phyloP scores from a whole-genome alignment of 2,329 filamentous ascomycete genomes.

The Colletotrichum acutatum region DNA sequence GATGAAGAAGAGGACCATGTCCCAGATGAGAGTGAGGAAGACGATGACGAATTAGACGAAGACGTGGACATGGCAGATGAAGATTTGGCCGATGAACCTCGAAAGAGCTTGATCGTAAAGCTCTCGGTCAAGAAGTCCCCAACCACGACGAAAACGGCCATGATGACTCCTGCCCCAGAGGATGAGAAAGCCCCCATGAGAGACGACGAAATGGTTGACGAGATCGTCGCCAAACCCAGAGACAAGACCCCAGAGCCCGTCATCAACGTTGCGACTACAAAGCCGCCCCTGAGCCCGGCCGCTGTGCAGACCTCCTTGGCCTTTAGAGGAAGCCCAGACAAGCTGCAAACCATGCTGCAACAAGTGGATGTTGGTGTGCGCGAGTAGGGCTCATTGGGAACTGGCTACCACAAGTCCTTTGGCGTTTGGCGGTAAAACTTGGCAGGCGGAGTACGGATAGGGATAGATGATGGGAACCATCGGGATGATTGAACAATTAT shows the following conservation, averaged over 20 bases:
- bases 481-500: not conserved
- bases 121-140: slow-evolving; percentile 64
- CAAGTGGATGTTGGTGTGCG: slow-evolving; percentile 45
- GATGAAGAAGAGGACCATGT: slow-evolving; percentile 79
- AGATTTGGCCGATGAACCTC: slow-evolving; percentile 56
- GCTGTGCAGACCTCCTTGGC: slow-evolving; percentile 60
- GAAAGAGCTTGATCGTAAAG: slow-evolving; percentile 78
- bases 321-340: slow-evolving; percentile 72
- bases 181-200: not conserved
- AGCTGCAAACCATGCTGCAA: slow-evolving; percentile 51
- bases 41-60: slow-evolving; percentile 68
- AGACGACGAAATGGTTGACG: slow-evolving; percentile 3
- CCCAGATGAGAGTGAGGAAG: slow-evolving; percentile 67
- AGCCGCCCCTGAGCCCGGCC: slow-evolving; percentile 44
- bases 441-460: slow-evolving; percentile 26
- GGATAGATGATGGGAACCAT: slow-evolving; percentile 26
- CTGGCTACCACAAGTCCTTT: not conserved
- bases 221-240: slow-evolving; percentile 21
- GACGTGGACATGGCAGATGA: slow-evolving; percentile 67
- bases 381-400: slow-evolving; percentile 38
- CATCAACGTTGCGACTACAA: slow-evolving; percentile 28
- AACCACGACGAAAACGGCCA: slow-evolving; percentile 35
- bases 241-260: slow-evolving; percentile 33
- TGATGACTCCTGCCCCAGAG: slow-evolving; percentile 20
- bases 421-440: slow-evolving; percentile 30